These are phyloP conservation scores for Tarenaya hassleriana DNA, from an alignment of 345 rosid genomes.

Conservation along the genomic window DNA sequence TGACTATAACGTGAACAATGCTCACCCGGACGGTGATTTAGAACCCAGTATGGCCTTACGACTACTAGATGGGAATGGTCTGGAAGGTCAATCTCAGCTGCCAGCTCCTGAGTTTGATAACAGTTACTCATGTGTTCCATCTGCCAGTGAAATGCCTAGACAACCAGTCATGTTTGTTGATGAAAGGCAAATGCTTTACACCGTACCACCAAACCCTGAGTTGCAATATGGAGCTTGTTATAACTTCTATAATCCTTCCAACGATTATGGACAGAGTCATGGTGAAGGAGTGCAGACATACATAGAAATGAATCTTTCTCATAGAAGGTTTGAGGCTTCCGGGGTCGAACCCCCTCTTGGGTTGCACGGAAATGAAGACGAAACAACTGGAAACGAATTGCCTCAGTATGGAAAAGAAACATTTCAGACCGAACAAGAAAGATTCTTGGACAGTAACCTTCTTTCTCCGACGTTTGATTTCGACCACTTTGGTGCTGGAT, in stretches of 20 bases:
- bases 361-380: slow-evolving; percentile 38
- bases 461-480: slow-evolving; percentile 51
- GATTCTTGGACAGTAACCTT: slow-evolving; percentile 47
- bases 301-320: slow-evolving; percentile 31
- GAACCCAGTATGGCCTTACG: slow-evolving; percentile 24
- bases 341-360: slow-evolving; percentile 28
- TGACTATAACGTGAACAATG: slow-evolving; percentile 36
- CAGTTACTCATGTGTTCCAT: slow-evolving; percentile 43
- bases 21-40: slow-evolving; percentile 32
- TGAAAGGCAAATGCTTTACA: slow-evolving; percentile 51
- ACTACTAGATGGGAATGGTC: slow-evolving; percentile 37
- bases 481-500: slow-evolving; percentile 31
- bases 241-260: slow-evolving; percentile 37
- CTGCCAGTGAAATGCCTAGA: slow-evolving; percentile 32
- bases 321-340: slow-evolving; percentile 32
- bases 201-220: slow-evolving; percentile 40
- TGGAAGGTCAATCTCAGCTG: slow-evolving; percentile 32
- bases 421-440: slow-evolving; percentile 51
- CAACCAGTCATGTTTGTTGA: slow-evolving; percentile 49
- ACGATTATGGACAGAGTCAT: slow-evolving; percentile 37
- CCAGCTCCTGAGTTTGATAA: slow-evolving; percentile 34
- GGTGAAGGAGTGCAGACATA: slow-evolving; percentile 38
- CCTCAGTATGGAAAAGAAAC: slow-evolving; percentile 35
- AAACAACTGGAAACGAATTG: slow-evolving; percentile 32
- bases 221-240: slow-evolving; percentile 39